Conservation (phyloP, 2,329 filamentous ascomycete species). For the Chalaropsis ovoidea region DNA sequence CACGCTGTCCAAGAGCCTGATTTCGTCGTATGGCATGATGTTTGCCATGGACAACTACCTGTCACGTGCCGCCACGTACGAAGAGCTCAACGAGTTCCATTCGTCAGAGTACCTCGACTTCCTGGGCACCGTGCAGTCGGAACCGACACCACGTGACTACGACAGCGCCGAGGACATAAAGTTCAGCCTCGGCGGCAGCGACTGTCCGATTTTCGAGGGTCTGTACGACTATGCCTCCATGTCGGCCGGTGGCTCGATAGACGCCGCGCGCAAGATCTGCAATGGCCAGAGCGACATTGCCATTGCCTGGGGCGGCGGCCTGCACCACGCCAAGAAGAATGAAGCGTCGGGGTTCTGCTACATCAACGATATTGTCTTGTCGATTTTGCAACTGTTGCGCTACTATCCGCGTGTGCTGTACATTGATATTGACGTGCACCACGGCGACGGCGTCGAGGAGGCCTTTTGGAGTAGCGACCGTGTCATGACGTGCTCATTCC, state of each 20-base stretch:
- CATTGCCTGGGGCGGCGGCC: conserved; percentile 91
- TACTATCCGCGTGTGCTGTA: conserved; percentile 79
- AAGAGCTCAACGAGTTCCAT: conserved; percentile 82
- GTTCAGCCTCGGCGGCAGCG: conserved; percentile 81
- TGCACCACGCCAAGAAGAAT: conserved; percentile 91
- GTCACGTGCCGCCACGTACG: conserved; percentile 70
- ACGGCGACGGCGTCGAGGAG: conserved; percentile 83
- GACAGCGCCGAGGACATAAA: conserved; percentile 55
- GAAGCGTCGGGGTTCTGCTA: conserved; percentile 97
- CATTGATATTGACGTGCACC: conserved; percentile 88
- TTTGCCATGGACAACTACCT: conserved; percentile 94
- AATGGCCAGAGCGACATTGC: conserved; percentile 86
- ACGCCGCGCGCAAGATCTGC: conserved; percentile 81
- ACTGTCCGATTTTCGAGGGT: conserved; percentile 94
- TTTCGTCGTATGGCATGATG: conserved; percentile 90
- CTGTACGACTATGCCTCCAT: conserved; percentile 91
- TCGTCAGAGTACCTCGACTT: conserved; percentile 85
- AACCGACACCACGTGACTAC: conserved; percentile 53
- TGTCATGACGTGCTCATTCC: conserved; percentile 88
- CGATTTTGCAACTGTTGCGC: conserved; percentile 76
- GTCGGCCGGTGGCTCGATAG: conserved; percentile 81
- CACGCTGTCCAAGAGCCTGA: conserved; percentile 87
- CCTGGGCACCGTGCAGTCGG: conserved; percentile 59
- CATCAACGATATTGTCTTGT: conserved; percentile 95
- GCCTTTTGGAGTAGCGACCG: conserved; percentile 83